These are phyloP conservation scores for Tilletia indica DNA, from an alignment of 1,284 basidiomycete genomes.

Conservation along the genomic window DNA sequence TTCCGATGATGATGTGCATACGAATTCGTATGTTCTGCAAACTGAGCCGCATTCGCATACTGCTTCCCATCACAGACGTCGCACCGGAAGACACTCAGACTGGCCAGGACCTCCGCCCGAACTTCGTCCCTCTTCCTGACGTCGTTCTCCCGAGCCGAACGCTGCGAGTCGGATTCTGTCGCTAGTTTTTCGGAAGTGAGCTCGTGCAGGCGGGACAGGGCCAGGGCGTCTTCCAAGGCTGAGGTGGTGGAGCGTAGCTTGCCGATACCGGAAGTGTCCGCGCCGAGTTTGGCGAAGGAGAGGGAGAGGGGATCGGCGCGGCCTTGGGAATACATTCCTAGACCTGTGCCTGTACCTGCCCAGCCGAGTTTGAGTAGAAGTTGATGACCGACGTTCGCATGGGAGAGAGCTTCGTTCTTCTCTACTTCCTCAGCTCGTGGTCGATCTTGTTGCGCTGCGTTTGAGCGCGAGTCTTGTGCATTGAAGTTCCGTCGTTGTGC, in stretches of 20 bases:
- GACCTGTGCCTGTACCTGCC: conserved; percentile 6
- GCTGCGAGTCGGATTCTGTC: background rate
- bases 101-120: background rate
- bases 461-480: background rate
- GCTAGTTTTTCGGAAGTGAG: background rate
- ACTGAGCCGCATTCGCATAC: background rate
- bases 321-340: background rate
- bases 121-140: background rate
- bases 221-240: background rate
- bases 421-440: too few species aligned
- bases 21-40: background rate
- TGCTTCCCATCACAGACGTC: conserved; percentile 9
- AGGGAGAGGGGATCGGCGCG: background rate
- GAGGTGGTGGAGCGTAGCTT: conserved; percentile 11
- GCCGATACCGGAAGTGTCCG: conserved; percentile 12
- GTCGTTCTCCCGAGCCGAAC: background rate
- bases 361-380: conserved; percentile 13
- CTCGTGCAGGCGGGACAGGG: background rate
- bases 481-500: background rate
- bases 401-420: background rate
- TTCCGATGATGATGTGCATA: conserved; percentile 16
- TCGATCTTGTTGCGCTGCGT: too few species aligned
- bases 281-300: conserved; percentile 10
- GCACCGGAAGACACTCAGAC: conserved; percentile 4
- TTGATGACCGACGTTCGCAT: conserved; percentile 5